Base-by-base conservation (phyloP, 768 basidiomycete genomes). In the Phylloporus rhodoxanthus region DNA sequence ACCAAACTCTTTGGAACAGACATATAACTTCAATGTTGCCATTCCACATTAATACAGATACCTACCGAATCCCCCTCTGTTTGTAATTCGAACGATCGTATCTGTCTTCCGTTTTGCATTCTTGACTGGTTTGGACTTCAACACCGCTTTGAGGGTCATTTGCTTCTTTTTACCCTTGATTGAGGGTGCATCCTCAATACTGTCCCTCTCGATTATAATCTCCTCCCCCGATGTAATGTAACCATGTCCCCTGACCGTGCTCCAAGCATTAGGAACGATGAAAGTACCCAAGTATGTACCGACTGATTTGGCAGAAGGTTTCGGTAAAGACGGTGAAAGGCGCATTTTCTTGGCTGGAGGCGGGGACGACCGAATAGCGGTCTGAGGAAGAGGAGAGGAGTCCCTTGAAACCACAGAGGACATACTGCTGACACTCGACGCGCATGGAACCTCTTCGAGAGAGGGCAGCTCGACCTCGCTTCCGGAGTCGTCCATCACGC, bases 211-310 rank as follows among this genome's bases (percentile, higher is more conserved):
- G 9, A 88, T 70, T 41, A 61, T 58, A 20, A 89, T 68, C 20
- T 72, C 61, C n/a, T 89, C 87, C n/a, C 79, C 78, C 19, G 69
- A 52, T 52, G 81, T 81, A 32, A 87, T 71, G 52, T 88, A 87
- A 4, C 84, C 83, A 57, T 75, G 80, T 2, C 87, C 87, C 43
- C 78, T 84, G 13, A 78, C 84, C 34, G 82, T 89, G 54, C 85
- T 87, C 85, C 85, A 90, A 9, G 85, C 87, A 58, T 86, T 84
- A 19, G 77, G 75, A 20, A 88, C 75, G 9, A 88, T 53, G 43
- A 88, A 72, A 43, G 82, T 83, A 10, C 87, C 87, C 23, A 90
- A 57, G 59, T 85, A 89, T 10, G 57, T 56, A 28, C 65, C 71
- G 1, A 73, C 50, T 11, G 38, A 53, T 26, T 45, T 55, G 41